phyloP scores from a whole-genome alignment of 1,284 basidiomycete species.

The Apiotrichum veenhuisii region DNA sequence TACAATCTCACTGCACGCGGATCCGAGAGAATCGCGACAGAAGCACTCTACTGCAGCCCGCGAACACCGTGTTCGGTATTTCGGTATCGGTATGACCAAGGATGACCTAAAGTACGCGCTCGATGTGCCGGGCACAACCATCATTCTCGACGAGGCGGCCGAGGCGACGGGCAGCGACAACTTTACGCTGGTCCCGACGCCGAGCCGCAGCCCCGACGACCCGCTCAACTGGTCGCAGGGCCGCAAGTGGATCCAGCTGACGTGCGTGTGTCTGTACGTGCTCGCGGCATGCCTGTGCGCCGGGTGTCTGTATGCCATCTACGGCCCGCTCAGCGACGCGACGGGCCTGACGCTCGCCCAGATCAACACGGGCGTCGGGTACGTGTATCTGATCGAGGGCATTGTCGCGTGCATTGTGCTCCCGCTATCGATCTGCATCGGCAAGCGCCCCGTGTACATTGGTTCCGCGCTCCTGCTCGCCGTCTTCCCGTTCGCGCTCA shows the following conservation, averaged over 20 bases:
- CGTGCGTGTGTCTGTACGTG: constrained; percentile 19
- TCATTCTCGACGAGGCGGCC: constrained; percentile 12
- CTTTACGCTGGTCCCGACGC: constrained; percentile 21
- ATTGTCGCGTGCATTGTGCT: constrained; percentile 22
- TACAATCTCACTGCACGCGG: too few relatives aligned
- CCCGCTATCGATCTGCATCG: constrained; percentile 23
- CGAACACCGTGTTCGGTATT: too few relatives aligned
- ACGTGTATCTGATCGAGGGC: constrained; percentile 26
- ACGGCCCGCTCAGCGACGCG: constrained; percentile 21
- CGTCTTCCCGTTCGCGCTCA: neutral
- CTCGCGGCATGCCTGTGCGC: constrained; percentile 15
- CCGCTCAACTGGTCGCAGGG: constrained; percentile 25
- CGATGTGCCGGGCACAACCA: constrained; percentile 19
- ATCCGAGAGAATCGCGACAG: too few relatives aligned
- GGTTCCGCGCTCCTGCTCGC: constrained; percentile 7
- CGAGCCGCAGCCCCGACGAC: constrained; percentile 19
- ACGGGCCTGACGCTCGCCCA: constrained; percentile 26
- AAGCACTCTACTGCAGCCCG: too few relatives aligned
- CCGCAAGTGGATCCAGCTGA: constrained; percentile 21
- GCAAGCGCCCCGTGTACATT: constrained; percentile 31
- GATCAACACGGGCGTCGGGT: constrained; percentile 29
- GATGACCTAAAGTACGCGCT: constrained; percentile 9
- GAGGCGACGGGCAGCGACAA: constrained; percentile 7
- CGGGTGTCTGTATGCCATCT: constrained; percentile 26
- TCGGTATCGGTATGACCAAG: neutral